Percentiles rank a stretch among this genome's conserved stretches.
Evolutionary conservation across 345 rosid genomes (phyloP).

Genomic region (Eucalyptus cloeziana): DNA sequence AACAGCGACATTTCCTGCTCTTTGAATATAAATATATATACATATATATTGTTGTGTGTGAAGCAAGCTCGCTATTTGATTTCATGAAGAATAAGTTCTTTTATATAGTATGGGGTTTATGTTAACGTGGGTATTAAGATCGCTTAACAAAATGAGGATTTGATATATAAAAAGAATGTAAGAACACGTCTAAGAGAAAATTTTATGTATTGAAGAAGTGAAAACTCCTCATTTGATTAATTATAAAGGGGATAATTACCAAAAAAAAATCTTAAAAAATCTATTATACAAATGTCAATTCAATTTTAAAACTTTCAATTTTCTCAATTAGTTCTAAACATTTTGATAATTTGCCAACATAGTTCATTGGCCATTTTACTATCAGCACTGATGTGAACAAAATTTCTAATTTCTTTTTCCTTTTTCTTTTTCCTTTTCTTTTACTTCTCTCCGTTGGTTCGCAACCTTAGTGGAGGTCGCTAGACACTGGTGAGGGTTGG

Average conservation of each 20-base stretch:
- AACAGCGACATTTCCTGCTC: neutral
- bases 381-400: rapidly evolving
- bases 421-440: rapidly evolving
- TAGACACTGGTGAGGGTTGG: neutral
- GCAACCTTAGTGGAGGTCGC: neutral
- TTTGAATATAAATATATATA: neutral
- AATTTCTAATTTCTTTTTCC: neutral
- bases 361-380: neutral
- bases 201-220: neutral
- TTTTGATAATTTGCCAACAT: neutral
- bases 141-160: neutral
- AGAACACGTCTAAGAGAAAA: neutral
- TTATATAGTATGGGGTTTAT: neutral
- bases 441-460: rapidly evolving
- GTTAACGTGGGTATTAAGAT: neutral
- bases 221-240: neutral
- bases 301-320: no score
- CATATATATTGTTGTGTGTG: neutral
- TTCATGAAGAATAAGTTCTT: neutral
- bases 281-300: no score
- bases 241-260: neutral
- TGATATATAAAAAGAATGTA: neutral
- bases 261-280: neutral
- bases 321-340: neutral
- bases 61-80: neutral